Conservation (phyloP, 2,329 filamentous ascomycete species). For the Paecilomyces formosus region DNA sequence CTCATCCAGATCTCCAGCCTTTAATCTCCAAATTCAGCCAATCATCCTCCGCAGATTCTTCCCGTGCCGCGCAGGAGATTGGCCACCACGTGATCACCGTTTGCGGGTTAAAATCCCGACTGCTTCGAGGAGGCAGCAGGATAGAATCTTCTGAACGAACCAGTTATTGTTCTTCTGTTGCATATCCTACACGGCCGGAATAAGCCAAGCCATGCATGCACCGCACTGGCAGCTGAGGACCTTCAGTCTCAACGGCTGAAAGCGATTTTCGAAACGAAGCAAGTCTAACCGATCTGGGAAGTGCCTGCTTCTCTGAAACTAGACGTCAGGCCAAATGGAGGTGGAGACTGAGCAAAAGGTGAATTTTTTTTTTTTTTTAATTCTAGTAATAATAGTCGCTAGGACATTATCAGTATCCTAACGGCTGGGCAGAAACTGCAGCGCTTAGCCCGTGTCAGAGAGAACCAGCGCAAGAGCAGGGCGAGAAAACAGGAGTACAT, state of each 20-base stretch:
- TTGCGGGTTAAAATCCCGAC: neutral
- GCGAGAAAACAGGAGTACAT: constrained; percentile 28
- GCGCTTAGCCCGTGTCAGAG: constrained; percentile 32
- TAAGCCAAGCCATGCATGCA: neutral
- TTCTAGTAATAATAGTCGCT: neutral
- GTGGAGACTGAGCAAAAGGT: neutral
- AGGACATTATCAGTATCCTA: neutral
- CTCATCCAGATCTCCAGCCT: neutral
- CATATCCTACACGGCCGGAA: neutral
- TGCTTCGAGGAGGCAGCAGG: neutral
- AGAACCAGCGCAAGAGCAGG: constrained; percentile 32
- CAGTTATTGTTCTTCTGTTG: neutral
- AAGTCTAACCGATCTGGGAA: neutral
- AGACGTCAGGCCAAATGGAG: neutral
- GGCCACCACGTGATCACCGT: neutral
- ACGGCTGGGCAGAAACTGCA: constrained; percentile 15
- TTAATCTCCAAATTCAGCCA: neutral
- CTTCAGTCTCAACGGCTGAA: neutral
- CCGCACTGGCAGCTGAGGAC: neutral
- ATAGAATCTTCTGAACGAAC: neutral
- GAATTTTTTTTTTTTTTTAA: too few species aligned
- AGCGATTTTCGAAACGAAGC: neutral
- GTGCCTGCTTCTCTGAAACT: neutral
- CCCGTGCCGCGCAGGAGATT: neutral
- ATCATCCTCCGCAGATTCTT: neutral